Conservation (phyloP, 306 rosid species). For the Vigna hirtella region DNA sequence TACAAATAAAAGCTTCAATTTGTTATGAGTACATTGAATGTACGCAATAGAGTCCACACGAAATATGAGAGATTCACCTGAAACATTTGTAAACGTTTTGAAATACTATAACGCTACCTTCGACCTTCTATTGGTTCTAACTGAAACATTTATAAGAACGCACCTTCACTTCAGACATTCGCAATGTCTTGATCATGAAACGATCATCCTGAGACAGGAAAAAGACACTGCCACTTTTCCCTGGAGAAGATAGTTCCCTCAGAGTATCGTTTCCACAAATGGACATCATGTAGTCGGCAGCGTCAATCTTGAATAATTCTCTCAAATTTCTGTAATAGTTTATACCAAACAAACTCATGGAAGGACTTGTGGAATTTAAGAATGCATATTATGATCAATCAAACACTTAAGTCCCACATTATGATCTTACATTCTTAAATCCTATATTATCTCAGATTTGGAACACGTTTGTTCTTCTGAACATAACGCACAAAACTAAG, state of each 20-base stretch:
- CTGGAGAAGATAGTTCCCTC: slow-evolving; percentile 87
- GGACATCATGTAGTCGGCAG: slow-evolving; percentile 93
- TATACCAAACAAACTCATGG: not conserved
- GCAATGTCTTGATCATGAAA: slow-evolving; percentile 88
- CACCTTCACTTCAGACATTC: slow-evolving; percentile 87
- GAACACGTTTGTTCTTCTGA: not conserved
- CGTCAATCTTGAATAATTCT: slow-evolving; percentile 86
- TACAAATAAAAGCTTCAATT: not conserved
- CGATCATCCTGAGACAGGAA: slow-evolving; percentile 87
- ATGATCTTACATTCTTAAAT: not conserved
- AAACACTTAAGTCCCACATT: not conserved
- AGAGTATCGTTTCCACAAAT: slow-evolving; percentile 91
- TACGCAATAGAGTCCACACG: not conserved
- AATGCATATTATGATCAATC: not conserved
- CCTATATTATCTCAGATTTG: not conserved
- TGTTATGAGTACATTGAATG: not conserved
- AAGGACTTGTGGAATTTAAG: too few relatives aligned
- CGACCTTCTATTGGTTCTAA: not conserved
- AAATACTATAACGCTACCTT: slow-evolving; percentile 3
- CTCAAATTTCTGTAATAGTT: slow-evolving; percentile 64
- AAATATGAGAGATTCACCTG: not conserved
- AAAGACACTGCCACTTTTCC: slow-evolving; percentile 87
- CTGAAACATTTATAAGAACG: slow-evolving; percentile 2
- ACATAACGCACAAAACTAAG: not conserved
- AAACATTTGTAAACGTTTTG: not conserved